These are phyloP conservation scores for Acanthamoeba royreba DNA, from an alignment of 208 protist species.

Conservation along the genomic window DNA sequence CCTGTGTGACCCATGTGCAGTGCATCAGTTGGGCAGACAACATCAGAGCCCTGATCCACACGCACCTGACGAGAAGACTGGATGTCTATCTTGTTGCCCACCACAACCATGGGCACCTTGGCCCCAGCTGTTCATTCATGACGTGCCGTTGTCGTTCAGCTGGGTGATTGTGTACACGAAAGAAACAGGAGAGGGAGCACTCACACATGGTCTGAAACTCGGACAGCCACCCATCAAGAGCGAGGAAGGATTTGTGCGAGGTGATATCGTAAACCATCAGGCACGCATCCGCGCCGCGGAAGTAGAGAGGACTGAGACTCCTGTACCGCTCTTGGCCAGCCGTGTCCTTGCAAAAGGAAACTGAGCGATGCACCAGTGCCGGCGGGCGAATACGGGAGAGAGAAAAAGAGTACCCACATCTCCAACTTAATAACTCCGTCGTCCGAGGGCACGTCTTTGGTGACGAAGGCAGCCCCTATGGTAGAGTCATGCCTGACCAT, in stretches of 20 bases:
- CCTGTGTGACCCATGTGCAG: neutral
- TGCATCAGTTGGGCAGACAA: too few species aligned
- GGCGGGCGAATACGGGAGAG: neutral
- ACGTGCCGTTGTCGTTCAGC: neutral
- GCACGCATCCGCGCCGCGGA: neutral
- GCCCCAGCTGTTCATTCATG: neutral
- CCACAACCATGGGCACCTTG: neutral
- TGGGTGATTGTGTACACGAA: neutral
- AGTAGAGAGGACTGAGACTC: neutral
- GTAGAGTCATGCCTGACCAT: neutral
- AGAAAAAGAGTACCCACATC: neutral
- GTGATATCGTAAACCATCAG: constrained; percentile 32
- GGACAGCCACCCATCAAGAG: neutral
- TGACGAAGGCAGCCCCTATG: neutral
- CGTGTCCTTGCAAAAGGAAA: neutral
- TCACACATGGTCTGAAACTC: neutral
- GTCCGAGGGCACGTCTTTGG: neutral
- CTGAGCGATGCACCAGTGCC: neutral
- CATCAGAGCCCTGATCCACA: neutral
- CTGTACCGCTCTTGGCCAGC: constrained; percentile 21
- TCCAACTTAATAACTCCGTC: neutral
- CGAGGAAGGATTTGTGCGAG: neutral
- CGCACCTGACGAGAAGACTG: neutral
- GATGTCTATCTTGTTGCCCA: neutral
- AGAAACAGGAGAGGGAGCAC: neutral